Conservation (phyloP, 169 alveolate species). For the Sarcocystis neurona region DNA sequence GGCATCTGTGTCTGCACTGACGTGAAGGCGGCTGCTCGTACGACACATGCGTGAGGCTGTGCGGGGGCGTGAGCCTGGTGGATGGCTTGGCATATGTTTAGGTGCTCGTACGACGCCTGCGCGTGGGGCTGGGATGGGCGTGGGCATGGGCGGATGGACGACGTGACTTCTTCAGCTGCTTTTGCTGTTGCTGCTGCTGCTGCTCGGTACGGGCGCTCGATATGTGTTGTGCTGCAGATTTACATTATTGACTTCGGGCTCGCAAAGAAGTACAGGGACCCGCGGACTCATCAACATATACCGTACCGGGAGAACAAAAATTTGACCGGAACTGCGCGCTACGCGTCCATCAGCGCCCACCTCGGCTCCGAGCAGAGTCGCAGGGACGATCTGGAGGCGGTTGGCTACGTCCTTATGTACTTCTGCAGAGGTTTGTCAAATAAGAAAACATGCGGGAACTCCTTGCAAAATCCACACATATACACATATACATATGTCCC, state of each 20-base stretch:
- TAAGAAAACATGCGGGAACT: too few relatives aligned
- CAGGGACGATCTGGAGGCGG: constrained; percentile 90
- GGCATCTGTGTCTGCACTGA: too few relatives aligned
- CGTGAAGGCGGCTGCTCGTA: too few relatives aligned
- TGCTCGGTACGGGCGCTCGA: not conserved
- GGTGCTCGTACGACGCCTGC: not conserved
- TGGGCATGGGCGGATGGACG: too few relatives aligned
- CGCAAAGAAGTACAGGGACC: constrained; percentile 94
- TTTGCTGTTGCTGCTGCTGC: not conserved
- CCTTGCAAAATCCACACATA: too few relatives aligned
- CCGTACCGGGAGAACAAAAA: constrained; percentile 96
- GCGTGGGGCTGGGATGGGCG: not conserved
- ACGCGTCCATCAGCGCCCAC: constrained; percentile 97
- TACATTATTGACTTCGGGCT: constrained; percentile 95
- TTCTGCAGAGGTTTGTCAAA: constrained; percentile 79
- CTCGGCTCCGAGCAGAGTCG: constrained; percentile 91
- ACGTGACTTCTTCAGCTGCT: too few relatives aligned
- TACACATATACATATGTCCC: too few relatives aligned
- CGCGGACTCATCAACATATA: constrained; percentile 94
- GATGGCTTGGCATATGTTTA: too few relatives aligned
- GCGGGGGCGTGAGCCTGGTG: too few relatives aligned
- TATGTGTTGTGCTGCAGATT: constrained; percentile 81
- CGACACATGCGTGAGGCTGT: too few relatives aligned
- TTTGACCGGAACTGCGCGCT: constrained; percentile 98
- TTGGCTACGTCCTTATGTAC: constrained; percentile 84